A percentile compares a stretch with the other conserved stretches of the same genome.
These are phyloP conservation scores for Aspergillus cavernicola DNA, from an alignment of 495 filamentous ascomycete species.

Conservation along the genomic window DNA sequence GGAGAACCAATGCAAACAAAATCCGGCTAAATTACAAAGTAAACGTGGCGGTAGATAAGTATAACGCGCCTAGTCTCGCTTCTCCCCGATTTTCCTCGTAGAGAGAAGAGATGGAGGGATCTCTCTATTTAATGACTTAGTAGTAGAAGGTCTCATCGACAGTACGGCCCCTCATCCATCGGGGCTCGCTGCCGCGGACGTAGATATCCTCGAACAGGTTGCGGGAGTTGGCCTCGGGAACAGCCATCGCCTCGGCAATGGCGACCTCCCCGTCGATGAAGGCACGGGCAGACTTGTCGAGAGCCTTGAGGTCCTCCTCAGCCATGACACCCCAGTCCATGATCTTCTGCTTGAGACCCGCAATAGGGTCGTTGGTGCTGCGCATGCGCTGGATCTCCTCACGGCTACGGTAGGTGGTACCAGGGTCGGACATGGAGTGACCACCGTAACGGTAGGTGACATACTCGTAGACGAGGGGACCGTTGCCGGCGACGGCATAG, in stretches of 20 bases:
- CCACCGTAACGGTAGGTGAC: constrained; percentile 99
- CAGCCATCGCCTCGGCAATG: constrained; percentile 78
- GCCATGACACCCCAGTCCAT: constrained; percentile 88
- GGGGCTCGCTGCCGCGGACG: constrained; percentile 83
- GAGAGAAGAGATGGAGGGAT: neutral
- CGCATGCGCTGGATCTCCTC: constrained; percentile 99
- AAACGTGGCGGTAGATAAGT: constrained; percentile 17
- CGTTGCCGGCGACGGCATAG: constrained; percentile 73
- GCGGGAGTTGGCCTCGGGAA: constrained; percentile 69
- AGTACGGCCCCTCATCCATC: constrained; percentile 83
- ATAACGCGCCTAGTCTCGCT: constrained; percentile 2
- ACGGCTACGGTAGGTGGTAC: constrained; percentile 97
- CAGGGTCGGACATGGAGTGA: constrained; percentile 98
- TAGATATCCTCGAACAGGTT: constrained; percentile 97
- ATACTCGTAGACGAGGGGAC: constrained; percentile 94
- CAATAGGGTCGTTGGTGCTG: constrained; percentile 95
- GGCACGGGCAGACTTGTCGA: constrained; percentile 87
- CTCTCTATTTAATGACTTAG: constrained; percentile 25
- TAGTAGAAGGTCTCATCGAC: constrained; percentile 96
- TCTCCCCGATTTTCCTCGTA: neutral
- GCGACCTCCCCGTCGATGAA: constrained; percentile 87
- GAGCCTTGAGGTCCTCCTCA: constrained; percentile 94
- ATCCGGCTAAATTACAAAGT: constrained; percentile 34
- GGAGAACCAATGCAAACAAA: constrained; percentile 23
- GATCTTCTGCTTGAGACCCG: constrained; percentile 95